Evolutionary conservation across 1,284 basidiomycete genomes (phyloP), one percentile per base, ranked within the genome.

Genomic region (Phellopilus nigrolimitatus): DNA sequence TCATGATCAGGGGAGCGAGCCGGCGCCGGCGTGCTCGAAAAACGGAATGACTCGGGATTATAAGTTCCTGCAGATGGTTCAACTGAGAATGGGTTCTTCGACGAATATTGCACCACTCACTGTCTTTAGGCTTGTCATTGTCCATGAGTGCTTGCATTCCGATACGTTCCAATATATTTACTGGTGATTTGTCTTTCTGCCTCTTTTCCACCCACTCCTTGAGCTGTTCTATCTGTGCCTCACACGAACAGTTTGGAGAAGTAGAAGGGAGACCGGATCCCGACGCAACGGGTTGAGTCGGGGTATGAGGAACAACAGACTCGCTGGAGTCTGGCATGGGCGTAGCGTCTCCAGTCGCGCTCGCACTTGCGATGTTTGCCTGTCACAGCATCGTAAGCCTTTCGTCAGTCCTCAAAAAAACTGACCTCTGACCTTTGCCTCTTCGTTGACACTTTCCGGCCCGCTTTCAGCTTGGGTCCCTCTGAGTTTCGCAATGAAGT

Each of bases 41-140:
- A 84, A 31, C 79, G 74, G 66, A 84, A 83, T 1, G 78, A 78
- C 56, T 78, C 74, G 3, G 65, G 66, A 40, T 64, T 64, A 50
- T 68, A 71, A 62, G 57, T 66, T 59, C 59, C 63, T 60, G 33
- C 30, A 33, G 6, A 15, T n/a, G 15, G 28, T 17, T 27, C 45
- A 24, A 33, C 8, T 38, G n/a, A 24, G 21, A 34, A 22, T 4
- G 7, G 15, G 6, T 4, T 15, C 8, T 3, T 12, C 10, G 12
- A 45, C 31, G 34, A 31, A 42, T 21, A 30, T 39, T 24, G 41
- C 25, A 9, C 28, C 5, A 24, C 64, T 24, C 52, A 71, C 72
- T 66, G 60, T 71, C 65, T 31, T 38, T 40, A 17, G 17, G 33
- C 19, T 37, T 55, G 19, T n/a, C n/a, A n/a, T n/a, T n/a, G n/a